Evolutionary conservation across 2,329 filamentous ascomycete species (phyloP).

Genomic region (Aspergillus sp.): DNA sequence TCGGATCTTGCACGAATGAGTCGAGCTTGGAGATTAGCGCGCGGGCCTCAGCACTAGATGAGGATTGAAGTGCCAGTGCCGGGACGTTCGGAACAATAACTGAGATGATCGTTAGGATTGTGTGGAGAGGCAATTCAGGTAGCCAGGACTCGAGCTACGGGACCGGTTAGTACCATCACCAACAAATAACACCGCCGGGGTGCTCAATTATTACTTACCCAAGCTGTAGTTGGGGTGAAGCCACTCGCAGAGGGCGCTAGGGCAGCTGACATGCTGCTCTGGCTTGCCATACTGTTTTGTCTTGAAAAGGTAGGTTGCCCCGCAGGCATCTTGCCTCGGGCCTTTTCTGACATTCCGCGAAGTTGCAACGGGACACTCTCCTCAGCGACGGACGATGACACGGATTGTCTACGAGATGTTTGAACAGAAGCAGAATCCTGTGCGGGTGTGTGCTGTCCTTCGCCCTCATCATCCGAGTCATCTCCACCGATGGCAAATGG

Average conservation of each 20-base stretch:
- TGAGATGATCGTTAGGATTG: conserved; percentile 76
- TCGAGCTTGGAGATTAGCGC: conserved; percentile 50
- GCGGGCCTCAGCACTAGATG: conserved; percentile 44
- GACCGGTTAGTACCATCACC: conserved; percentile 22
- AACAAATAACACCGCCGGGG: not conserved
- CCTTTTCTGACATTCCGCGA: conserved; percentile 95
- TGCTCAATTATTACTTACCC: conserved; percentile 54
- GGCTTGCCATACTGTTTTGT: conserved; percentile 85
- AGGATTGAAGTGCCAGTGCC: conserved; percentile 50
- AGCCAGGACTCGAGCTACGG: conserved; percentile 85
- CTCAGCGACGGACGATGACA: conserved; percentile 69
- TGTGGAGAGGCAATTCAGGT: conserved; percentile 87
- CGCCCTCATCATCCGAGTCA: conserved; percentile 66
- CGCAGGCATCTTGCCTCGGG: conserved; percentile 91
- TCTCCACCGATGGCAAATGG: conserved; percentile 88
- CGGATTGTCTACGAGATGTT: conserved; percentile 68
- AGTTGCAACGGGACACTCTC: conserved; percentile 82
- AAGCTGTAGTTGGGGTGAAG: conserved; percentile 79
- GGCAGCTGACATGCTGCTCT: conserved; percentile 67
- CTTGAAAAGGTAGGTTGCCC: conserved; percentile 81
- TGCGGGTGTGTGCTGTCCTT: conserved; percentile 64
- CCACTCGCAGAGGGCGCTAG: conserved; percentile 56
- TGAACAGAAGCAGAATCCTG: conserved; percentile 60
- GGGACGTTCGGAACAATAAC: conserved; percentile 57
- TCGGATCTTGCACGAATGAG: conserved; percentile 54